A percentile compares a stretch with the other conserved stretches of the same genome.
phyloP scores from a whole-genome alignment of 2,329 filamentous ascomycete genomes.

The Exophiala mesophila region DNA sequence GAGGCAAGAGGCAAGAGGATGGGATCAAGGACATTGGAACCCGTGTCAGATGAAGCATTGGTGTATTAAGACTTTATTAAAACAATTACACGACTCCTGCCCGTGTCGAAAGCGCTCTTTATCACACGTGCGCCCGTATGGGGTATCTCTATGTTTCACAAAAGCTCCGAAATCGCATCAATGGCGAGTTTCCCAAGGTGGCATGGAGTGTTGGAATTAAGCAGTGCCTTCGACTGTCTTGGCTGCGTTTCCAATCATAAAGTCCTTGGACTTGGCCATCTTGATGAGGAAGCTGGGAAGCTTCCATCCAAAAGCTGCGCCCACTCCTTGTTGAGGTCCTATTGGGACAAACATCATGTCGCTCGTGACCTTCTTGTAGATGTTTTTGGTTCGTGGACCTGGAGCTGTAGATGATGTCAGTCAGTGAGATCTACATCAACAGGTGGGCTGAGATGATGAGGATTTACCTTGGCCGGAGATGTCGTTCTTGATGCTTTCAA shows the following conservation, averaged over 20 bases:
- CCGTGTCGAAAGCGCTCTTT: too few species aligned
- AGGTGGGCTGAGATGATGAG: neutral
- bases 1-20: too few species aligned
- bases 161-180: too few species aligned
- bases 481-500: slow-evolving; percentile 25
- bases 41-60: too few species aligned
- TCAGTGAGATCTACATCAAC: slow-evolving; percentile 15
- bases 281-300: slow-evolving; percentile 36
- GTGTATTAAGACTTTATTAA: too few species aligned
- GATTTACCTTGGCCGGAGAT: slow-evolving; percentile 24
- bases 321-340: slow-evolving; percentile 36
- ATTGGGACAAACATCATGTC: slow-evolving; percentile 38
- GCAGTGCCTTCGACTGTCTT: slow-evolving; percentile 26
- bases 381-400: slow-evolving; percentile 28
- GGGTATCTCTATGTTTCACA: neutral
- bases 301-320: slow-evolving; percentile 34
- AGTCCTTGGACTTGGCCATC: slow-evolving; percentile 36
- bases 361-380: slow-evolving; percentile 31
- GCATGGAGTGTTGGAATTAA: too few species aligned
- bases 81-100: too few species aligned
- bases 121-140: neutral
- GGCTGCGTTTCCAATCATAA: slow-evolving; percentile 30
- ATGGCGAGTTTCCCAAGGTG: too few species aligned
- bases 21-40: too few species aligned
- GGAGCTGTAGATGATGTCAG: slow-evolving; percentile 17